Base-by-base conservation (phyloP, 495 filamentous ascomycete genomes). In the Penicillium maclennaniae region DNA sequence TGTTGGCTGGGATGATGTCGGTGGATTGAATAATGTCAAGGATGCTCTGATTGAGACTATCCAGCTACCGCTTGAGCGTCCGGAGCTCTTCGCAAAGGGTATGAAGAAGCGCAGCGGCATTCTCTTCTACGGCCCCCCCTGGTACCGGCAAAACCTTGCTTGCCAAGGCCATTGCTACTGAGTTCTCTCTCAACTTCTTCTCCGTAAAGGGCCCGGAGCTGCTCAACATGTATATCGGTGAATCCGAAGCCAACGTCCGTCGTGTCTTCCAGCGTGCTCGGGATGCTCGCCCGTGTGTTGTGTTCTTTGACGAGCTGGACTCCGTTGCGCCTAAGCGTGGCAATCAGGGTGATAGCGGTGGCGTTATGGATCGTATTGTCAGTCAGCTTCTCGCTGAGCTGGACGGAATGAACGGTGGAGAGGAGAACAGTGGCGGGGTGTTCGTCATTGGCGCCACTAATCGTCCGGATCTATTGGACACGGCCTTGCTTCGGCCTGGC, bases 51-150 rank as follows among this genome's bases (percentile, higher is more conserved):
- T 91, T 69, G 93, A 99, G 65, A 99, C 93, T 1, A 97, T 99
- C 47, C 92, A 96, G 62, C 78, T 97, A 27, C 93, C 93, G 0
- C 82, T 97, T 7, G 87, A 95, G 57, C 81, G 91, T 8, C 95
- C 93, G 5, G 95, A 97, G 64, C 77, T 99, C 6, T 99, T 99
- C 62, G 92, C 91, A 31, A 92, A 92, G 73, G 95, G 95, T 42
- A 95, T 99, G 91, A 97, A 97, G 79, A 97, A 97, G 73, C 88
- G 93, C 37, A 93, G 88, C 51, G 93, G 93, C 61, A 97, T 99
- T 54, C 73, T 99, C 53, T 97, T 99, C 76, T 97, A 99, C 62
- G 93, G 93, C 0, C 95, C 95, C 95, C 7, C 93, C 93, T 0
- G 93, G 93, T 48, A 97, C 95, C 5, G 93, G 93, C 28, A 99